Percentiles rank a stretch among this genome's conserved stretches.
These are phyloP conservation scores for Petunia hybrid DNA, from an alignment of 305 asterid species.

Conservation along the genomic window DNA sequence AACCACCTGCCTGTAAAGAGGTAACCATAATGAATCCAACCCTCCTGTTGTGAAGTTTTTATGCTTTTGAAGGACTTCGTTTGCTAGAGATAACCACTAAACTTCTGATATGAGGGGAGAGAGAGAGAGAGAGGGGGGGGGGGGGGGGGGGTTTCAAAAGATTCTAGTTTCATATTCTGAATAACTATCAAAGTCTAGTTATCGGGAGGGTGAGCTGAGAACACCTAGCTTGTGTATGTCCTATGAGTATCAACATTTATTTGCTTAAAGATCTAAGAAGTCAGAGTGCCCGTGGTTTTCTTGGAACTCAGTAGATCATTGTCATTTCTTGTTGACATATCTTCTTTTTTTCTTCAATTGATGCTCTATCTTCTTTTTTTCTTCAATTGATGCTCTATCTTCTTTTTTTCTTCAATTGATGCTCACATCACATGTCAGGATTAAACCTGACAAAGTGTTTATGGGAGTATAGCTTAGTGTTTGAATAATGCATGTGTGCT, in stretches of 20 bases:
- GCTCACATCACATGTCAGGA: neutral
- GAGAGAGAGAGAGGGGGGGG: too few species aligned
- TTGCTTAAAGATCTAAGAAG: neutral
- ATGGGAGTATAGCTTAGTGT: conserved; percentile 24
- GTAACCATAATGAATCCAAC: conserved; percentile 43
- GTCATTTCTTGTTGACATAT: neutral
- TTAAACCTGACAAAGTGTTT: conserved; percentile 27
- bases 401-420: neutral
- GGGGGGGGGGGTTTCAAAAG: too few species aligned
- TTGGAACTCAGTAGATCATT: neutral
- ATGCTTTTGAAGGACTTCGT: neutral
- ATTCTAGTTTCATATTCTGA: neutral
- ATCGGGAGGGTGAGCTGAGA: neutral
- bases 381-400: neutral
- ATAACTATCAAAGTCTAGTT: conserved; percentile 1
- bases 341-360: neutral
- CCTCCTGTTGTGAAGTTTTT: conserved; percentile 15
- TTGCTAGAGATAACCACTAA: neutral
- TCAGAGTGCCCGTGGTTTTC: conserved; percentile 1
- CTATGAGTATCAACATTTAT: conserved; percentile 11
- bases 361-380: neutral
- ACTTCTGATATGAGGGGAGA: neutral
- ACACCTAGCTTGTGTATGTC: neutral
- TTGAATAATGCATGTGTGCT: conserved; percentile 30
- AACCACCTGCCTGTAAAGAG: conserved; percentile 75